Evolutionary conservation across 495 filamentous ascomycete species (phyloP), one percentile per base, ranked within the genome.

Genomic region (Penicillium diatomitis): DNA sequence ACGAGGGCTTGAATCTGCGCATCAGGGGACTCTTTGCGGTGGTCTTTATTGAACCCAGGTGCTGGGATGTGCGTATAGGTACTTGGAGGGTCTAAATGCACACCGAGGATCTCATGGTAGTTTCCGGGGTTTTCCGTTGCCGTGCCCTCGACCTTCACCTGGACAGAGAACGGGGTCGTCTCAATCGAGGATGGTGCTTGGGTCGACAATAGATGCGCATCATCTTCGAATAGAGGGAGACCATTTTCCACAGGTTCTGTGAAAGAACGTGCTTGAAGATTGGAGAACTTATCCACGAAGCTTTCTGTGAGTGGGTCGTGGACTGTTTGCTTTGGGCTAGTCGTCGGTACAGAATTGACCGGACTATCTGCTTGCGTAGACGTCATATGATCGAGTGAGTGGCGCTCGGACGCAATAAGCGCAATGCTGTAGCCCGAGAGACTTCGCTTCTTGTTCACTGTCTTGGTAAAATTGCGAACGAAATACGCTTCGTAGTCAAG

Each of bases 401-500:
- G 27, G 39, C 52, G 48, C 29, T 69, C 60, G 4, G 59, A 58
- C 27, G 68, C 68, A 32, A 57, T 56, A 2, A 59, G 36, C 6
- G 61, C 58, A 33, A 74, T 62, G 11, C 55, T 52, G 4, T 51
- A 41, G 3, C 55, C 49, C 27, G 60, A 67, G 20, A 74, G 54
- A 35, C 59, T 68, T 35, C 71, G 64, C 37, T 66, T 70, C 41
- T 67, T 70, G 54, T 62, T 49, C 8, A 46, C 46, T n/a, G 71
- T 65, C 7, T 43, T 54, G 10, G 56, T 57, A 40, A 64, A 61
- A 4, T 44, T 56, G 0, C 40, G 46, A 5, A 50, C 20, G 39
- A 74, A 74, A 41, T 61, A 74, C 0, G 61, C 51, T 48, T 68
- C 68, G 38, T 72, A 74, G 5, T 20, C 31, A 30, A 63, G 30